These are phyloP conservation scores for Cutaneotrichosporon sp. DNA, from an alignment of 1,284 basidiomycete genomes.

Conservation along the genomic window DNA sequence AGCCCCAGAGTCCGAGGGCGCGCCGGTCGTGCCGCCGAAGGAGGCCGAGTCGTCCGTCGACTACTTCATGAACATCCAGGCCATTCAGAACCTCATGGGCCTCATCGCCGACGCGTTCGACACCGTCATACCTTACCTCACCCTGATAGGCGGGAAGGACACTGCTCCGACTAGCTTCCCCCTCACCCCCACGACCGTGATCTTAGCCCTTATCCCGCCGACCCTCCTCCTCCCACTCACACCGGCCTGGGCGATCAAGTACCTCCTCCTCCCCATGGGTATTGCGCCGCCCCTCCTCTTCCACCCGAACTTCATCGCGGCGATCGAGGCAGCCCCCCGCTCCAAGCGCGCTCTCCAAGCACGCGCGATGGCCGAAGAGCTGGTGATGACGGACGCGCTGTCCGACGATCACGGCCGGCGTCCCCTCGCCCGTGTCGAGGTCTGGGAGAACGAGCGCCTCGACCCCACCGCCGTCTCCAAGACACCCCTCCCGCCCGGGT, in stretches of 20 bases:
- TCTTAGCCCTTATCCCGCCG: slow-evolving; percentile 46
- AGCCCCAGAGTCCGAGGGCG: slow-evolving; percentile 24
- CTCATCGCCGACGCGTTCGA: slow-evolving; percentile 25
- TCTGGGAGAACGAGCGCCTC: slow-evolving; percentile 53
- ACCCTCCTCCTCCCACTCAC: slow-evolving; percentile 48
- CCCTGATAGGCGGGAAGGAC: slow-evolving; percentile 23
- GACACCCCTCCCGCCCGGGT: slow-evolving; percentile 19
- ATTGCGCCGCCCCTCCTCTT: slow-evolving; percentile 42
- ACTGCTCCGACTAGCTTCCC: slow-evolving; percentile 44
- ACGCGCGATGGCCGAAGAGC: slow-evolving; percentile 33
- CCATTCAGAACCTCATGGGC: slow-evolving; percentile 56
- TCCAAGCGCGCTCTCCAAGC: slow-evolving; percentile 23
- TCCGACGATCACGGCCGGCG: slow-evolving; percentile 39
- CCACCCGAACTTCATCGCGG: slow-evolving; percentile 47
- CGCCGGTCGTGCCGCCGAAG: slow-evolving; percentile 44
- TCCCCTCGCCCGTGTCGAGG: slow-evolving; percentile 42
- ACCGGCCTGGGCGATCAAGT: slow-evolving; percentile 41
- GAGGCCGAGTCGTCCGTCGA: slow-evolving; percentile 51
- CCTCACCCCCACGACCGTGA: slow-evolving; percentile 43
- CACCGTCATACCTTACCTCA: slow-evolving; percentile 32
- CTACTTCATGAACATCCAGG: slow-evolving; percentile 55
- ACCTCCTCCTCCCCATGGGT: slow-evolving; percentile 47
- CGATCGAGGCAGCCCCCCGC: slow-evolving; percentile 30
- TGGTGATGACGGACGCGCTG: slow-evolving; percentile 44
- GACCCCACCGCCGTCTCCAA: slow-evolving; percentile 41